Evolutionary conservation across 768 basidiomycete species (phyloP).

Genomic region (Boletus rubroflammeus): DNA sequence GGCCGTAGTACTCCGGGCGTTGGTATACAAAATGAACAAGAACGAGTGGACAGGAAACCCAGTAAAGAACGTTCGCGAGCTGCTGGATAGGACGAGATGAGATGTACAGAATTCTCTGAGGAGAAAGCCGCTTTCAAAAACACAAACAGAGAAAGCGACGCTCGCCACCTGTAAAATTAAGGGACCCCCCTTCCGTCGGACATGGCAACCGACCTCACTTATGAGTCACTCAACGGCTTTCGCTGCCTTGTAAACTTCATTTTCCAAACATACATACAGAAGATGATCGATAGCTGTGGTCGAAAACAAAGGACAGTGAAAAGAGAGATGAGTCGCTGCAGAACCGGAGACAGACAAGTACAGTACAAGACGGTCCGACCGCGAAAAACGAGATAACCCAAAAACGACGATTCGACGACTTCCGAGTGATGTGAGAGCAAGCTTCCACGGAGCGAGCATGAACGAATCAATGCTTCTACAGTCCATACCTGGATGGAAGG

Average conservation of each 20-base stretch:
- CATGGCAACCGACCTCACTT: constrained; percentile 27
- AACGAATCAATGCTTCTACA: constrained; percentile 26
- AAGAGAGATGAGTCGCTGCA: constrained; percentile 9
- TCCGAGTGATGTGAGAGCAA: constrained; percentile 24
- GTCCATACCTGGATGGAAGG: constrained; percentile 29
- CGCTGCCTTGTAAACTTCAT: constrained; percentile 12
- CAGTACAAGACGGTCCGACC: constrained; percentile 37
- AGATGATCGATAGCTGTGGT: constrained; percentile 27
- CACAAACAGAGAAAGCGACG: constrained; percentile 9
- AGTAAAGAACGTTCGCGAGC: constrained; percentile 26
- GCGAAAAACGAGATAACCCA: constrained; percentile 31
- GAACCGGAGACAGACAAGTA: constrained; percentile 24
- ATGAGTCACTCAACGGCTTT: neutral
- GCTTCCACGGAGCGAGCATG: constrained; percentile 30
- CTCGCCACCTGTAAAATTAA: constrained; percentile 18
- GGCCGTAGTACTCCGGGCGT: constrained; percentile 15
- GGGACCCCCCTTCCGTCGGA: constrained; percentile 7
- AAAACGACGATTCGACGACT: constrained; percentile 32
- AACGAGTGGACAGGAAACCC: constrained; percentile 20
- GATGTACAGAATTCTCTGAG: constrained; percentile 18
- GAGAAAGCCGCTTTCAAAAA: constrained; percentile 16
- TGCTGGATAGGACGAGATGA: constrained; percentile 10
- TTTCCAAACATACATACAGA: constrained; percentile 34
- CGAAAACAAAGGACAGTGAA: constrained; percentile 12
- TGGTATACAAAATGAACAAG: constrained; percentile 23